Percentiles rank a stretch among this genome's conserved stretches.
phyloP scores from a whole-genome alignment of 1,139 yeast species.

The Candida buenavistaensis region DNA sequence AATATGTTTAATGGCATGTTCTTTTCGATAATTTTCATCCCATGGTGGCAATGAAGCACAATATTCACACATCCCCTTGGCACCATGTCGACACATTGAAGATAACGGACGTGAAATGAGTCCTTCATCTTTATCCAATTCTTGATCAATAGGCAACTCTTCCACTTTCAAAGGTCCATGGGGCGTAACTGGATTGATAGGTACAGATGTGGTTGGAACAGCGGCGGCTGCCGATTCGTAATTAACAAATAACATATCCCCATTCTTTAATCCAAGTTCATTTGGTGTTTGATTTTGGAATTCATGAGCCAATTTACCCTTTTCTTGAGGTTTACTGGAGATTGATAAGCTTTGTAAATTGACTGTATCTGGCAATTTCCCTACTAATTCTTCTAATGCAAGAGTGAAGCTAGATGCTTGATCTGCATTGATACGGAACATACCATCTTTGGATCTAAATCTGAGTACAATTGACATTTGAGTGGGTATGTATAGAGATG shows the following conservation, averaged over 20 bases:
- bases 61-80: slow-evolving; percentile 96
- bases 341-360: slow-evolving; percentile 37
- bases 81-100: slow-evolving; percentile 79
- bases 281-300: slow-evolving; percentile 24
- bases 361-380: slow-evolving; percentile 28
- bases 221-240: slow-evolving; percentile 31
- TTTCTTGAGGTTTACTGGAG: slow-evolving; percentile 48
- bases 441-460: slow-evolving; percentile 83
- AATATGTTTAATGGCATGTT: slow-evolving; percentile 79
- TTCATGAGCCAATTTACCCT: slow-evolving; percentile 45
- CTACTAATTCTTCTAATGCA: slow-evolving; percentile 46
- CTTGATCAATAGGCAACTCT: slow-evolving; percentile 64
- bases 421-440: slow-evolving; percentile 64
- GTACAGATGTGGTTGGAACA: slow-evolving; percentile 9
- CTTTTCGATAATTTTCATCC: slow-evolving; percentile 76
- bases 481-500: background rate
- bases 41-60: slow-evolving; percentile 96
- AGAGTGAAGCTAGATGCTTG: slow-evolving; percentile 45
- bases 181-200: slow-evolving; percentile 7
- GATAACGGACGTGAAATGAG: slow-evolving; percentile 66
- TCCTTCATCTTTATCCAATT: slow-evolving; percentile 70
- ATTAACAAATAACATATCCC: slow-evolving; percentile 73
- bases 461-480: slow-evolving; percentile 39
- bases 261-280: slow-evolving; percentile 66
- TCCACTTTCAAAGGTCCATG: slow-evolving; percentile 22